Evolutionary conservation across 768 basidiomycete genomes (phyloP), one percentile per base, ranked within the genome.

Genomic region (Coprinellus micaceus): DNA sequence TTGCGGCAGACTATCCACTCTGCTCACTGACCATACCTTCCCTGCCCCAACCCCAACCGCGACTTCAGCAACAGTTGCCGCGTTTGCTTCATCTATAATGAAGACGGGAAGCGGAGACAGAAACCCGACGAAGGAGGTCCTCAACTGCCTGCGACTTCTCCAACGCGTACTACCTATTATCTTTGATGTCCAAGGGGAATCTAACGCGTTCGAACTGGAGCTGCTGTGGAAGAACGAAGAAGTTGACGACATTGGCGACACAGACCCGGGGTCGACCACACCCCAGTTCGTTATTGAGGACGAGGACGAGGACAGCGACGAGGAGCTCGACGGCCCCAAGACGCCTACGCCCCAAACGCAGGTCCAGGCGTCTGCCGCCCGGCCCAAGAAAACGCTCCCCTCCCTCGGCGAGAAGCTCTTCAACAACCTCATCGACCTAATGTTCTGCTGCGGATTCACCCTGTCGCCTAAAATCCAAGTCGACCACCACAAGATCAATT

Each of bases 391-490:
- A 65, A 73, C 71, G 13, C 67, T 84, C 28, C 93, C 91, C n/a
- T 88, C 89, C 17, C 71, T 96, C 3, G 89, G 85, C 0, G 92
- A 95, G 65, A 79, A 82, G 59, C 74, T 98, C 21, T 88, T 96
- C 61, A 82, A 79, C 63, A 85, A 86, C 57, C 74, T 92, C 10
- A 82, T 92, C 55, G 95, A 98, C 67, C 77, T 98, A 11, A 67
- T 97, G 37, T 98, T 96, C 69, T 94, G 93, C 66, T 95, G 92
- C 62, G 94, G 92, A 12, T 97, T 98, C 63, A 96, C 94, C 0
- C 73, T 98, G 9, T 91, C 96, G 9, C 80, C 79, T 26, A 83
- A 82, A 67, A 75, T 89, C 44, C 87, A 91, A 67, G 81, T 85
- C 47, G 86, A 89, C 65, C 86, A 88, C 62, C 83, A 91, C 68